Percentiles rank a stretch among this genome's conserved stretches.
Conservation (phyloP, 495 filamentous ascomycete genomes). For the Usnea hakonensis region DNA sequence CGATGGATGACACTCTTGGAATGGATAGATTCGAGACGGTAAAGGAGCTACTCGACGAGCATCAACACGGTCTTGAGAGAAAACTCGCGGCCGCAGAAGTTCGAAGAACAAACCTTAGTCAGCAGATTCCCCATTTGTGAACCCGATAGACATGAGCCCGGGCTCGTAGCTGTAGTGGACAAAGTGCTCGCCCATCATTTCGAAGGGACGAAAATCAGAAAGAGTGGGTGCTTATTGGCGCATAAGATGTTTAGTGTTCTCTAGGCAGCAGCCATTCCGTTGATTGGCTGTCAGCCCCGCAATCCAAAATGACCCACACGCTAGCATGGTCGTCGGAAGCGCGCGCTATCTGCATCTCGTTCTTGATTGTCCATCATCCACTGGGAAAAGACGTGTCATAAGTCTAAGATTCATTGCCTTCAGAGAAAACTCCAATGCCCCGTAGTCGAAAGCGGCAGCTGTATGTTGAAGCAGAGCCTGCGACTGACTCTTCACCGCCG, state of each 20-base stretch:
- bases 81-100: no score
- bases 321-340: conserved; percentile 7
- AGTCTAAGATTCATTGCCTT: conserved; percentile 12
- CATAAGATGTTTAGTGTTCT: conserved; percentile 8
- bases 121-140: conserved; percentile 12
- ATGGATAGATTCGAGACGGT: no score
- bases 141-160: neutral
- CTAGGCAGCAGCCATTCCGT: conserved; percentile 9
- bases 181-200: conserved; percentile 8
- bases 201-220: neutral
- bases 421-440: conserved; percentile 9
- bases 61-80: no score
- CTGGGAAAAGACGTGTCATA: conserved; percentile 5
- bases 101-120: conserved; percentile 4
- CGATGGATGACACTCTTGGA: no score
- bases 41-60: no score
- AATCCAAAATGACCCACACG: conserved; percentile 4
- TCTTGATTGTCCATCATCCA: neutral
- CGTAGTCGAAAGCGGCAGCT: conserved; percentile 10
- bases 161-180: no score
- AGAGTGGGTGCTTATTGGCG: conserved; percentile 8
- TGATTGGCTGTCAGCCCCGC: conserved; percentile 11
- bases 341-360: conserved; percentile 13
- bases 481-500: conserved; percentile 5
- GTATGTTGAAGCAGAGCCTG: conserved; percentile 4